These are phyloP conservation scores for Phaffia rhodozyma DNA, from an alignment of 1,284 basidiomycete genomes.

Conservation along the genomic window DNA sequence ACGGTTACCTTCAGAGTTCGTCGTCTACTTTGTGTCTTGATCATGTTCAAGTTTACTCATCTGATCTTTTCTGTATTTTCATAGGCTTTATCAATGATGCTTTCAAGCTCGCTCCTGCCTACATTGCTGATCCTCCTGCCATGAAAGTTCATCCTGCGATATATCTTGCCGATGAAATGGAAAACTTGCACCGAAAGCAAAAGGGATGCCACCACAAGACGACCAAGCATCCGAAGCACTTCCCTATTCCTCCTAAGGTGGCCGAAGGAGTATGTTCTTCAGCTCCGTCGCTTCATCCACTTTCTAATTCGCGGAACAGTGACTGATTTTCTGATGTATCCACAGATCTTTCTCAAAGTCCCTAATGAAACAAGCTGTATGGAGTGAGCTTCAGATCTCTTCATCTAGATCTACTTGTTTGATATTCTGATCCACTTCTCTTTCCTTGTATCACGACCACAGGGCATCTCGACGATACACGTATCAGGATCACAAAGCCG, in stretches of 20 bases:
- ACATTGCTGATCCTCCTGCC: background rate
- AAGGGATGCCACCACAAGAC: background rate
- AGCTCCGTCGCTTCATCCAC: too few species aligned
- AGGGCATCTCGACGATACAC: slow-evolving; percentile 31
- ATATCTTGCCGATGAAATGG: background rate
- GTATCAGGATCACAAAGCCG: slow-evolving; percentile 31
- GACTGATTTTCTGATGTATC: too few species aligned
- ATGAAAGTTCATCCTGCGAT: slow-evolving; percentile 4
- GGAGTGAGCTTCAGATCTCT: background rate
- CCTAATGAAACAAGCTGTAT: slow-evolving; percentile 6
- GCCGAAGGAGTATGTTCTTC: slow-evolving; percentile 7
- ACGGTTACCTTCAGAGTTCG: slow-evolving; percentile 1
- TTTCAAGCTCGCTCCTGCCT: background rate
- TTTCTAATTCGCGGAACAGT: too few species aligned
- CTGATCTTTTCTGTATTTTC: background rate
- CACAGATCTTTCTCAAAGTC: slow-evolving; percentile 1
- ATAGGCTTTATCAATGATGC: slow-evolving; percentile 11
- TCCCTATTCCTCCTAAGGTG: slow-evolving; percentile 11
- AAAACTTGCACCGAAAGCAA: background rate
- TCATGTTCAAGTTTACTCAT: background rate
- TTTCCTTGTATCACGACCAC: background rate
- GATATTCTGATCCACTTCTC: background rate
- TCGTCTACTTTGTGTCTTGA: background rate
- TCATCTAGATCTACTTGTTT: background rate
- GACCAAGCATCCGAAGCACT: background rate